Evolutionary conservation across 805 yeast genomes (phyloP).

Genomic region (Candida dajiaensis): DNA sequence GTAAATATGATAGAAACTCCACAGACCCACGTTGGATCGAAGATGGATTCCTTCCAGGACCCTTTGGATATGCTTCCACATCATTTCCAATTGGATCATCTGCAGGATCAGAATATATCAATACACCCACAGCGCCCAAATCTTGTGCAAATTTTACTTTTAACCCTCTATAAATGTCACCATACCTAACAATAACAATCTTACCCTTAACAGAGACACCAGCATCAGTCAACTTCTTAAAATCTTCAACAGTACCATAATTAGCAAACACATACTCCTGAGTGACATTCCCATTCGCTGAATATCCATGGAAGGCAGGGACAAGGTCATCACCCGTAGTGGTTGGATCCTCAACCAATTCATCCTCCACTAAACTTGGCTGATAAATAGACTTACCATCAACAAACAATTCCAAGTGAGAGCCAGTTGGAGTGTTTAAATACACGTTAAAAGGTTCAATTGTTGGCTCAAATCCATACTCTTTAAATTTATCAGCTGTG

Average conservation of each 20-base stretch:
- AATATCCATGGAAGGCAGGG: conserved; percentile 74
- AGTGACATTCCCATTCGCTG: conserved; percentile 71
- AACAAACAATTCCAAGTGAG: conserved; percentile 39
- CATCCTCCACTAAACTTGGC: conserved; percentile 51
- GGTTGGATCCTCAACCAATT: conserved; percentile 43
- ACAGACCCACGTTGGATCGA: conserved; percentile 75
- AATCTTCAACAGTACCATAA: conserved; percentile 62
- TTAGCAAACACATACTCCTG: conserved; percentile 61
- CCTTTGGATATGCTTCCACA: conserved; percentile 60
- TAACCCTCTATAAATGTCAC: conserved; percentile 61
- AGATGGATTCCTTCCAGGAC: conserved; percentile 74
- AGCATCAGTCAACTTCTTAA: conserved; percentile 35
- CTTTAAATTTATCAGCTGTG: conserved; percentile 51
- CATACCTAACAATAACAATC: conserved; percentile 64
- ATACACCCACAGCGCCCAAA: conserved; percentile 58
- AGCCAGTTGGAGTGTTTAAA: conserved; percentile 56
- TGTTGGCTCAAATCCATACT: conserved; percentile 49
- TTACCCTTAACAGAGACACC: conserved; percentile 50
- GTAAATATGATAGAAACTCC: conserved; percentile 50
- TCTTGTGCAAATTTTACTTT: conserved; percentile 76
- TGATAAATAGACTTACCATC: conserved; percentile 31
- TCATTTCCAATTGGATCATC: conserved; percentile 58
- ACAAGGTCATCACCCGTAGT: conserved; percentile 39
- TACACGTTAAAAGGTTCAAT: conserved; percentile 58
- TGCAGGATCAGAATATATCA: conserved; percentile 65